Evolutionary conservation across 2,329 filamentous ascomycete genomes (phyloP), one percentile per base, ranked within the genome.

Genomic region (Fusarium anthophilum): DNA sequence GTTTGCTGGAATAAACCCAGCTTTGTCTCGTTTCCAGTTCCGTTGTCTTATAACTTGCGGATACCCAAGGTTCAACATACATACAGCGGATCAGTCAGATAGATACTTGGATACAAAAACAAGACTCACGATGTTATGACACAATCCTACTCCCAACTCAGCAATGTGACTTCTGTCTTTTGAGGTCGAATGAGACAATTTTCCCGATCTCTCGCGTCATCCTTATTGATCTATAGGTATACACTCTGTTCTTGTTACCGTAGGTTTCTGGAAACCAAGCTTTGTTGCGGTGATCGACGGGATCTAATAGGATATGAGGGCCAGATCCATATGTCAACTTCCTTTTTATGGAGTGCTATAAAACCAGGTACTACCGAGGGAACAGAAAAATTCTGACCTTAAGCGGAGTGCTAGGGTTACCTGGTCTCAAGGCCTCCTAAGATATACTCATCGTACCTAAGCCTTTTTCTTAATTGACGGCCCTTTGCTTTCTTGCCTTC

Each of bases 41-140:
- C 47, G n/a, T 26, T 60, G 35, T 72, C 62, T 60, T 24, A 43
- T 30, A 62, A 50, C 45, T 59, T 55, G 35, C 26, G 41, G 64
- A 74, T 71, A 67, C 57, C 45, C 57, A 35, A 61, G n/a, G 32
- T 41, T 35, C 50, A 58, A 39, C 5, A 53, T 66, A 47, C 17
- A 18, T 44, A 35, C 50, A 48, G 45, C 47, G 48, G 63, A 61
- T 74, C 56, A 28, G 55, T 57, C 69, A 72, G 20, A 74, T 72
- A 72, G 47, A 68, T 68, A 56, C 58, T 35, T 60, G 37, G 53
- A 54, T 39, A 71, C 30, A 66, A 54, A 53, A 61, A 50, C 44
- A 74, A 67, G 60, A 61, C 59, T 72, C 41, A 72, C 53, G 53
- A 68, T 28, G 62, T 73, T 66, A 73, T 50, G 70, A 73, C 55